A percentile compares a stretch with the other conserved stretches of the same genome.
Evolutionary conservation across 2,329 filamentous ascomycete genomes (phyloP).

Genomic region (Hymenoscyphus fructigenus): DNA sequence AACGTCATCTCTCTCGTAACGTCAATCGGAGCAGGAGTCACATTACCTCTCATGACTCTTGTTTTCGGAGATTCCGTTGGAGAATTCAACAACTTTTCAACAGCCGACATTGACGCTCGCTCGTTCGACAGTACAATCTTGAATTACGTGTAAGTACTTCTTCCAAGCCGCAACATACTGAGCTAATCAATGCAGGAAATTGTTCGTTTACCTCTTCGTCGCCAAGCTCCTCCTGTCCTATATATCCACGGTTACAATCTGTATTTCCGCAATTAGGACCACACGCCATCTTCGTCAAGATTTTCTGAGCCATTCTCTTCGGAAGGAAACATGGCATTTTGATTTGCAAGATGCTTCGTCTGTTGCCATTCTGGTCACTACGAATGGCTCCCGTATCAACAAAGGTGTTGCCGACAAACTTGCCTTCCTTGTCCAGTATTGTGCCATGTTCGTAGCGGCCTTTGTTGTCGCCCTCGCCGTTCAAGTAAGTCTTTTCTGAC

Average conservation of each 20-base stretch:
- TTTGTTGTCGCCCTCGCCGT: too few relatives aligned
- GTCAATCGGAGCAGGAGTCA: conserved; percentile 49
- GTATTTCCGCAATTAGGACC: conserved; percentile 12
- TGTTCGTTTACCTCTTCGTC: conserved; percentile 15
- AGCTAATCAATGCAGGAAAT: conserved; percentile 4
- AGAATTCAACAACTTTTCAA: conserved; percentile 7
- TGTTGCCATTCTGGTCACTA: conserved; percentile 2
- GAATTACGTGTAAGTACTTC: not conserved
- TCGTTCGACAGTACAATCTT: not conserved
- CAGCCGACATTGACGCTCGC: not conserved
- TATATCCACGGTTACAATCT: conserved; percentile 8
- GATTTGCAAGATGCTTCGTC: conserved; percentile 3
- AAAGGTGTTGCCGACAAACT: conserved; percentile 68
- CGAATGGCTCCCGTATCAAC: conserved; percentile 5
- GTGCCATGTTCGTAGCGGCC: too few relatives aligned
- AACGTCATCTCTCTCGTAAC: too few relatives aligned
- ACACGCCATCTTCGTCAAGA: conserved; percentile 5
- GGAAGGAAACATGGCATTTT: conserved; percentile 7
- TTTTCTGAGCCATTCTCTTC: conserved; percentile 10
- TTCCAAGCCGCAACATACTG: not conserved
- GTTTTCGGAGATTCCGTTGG: conserved; percentile 71
- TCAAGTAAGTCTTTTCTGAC: too few relatives aligned
- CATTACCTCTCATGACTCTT: conserved; percentile 48
- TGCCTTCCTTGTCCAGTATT: conserved; percentile 45
- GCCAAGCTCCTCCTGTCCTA: conserved; percentile 4